Evolutionary conservation across 2,329 filamentous ascomycete species (phyloP), one percentile per base, ranked within the genome.

Genomic region (Aspergillus sp.): DNA sequence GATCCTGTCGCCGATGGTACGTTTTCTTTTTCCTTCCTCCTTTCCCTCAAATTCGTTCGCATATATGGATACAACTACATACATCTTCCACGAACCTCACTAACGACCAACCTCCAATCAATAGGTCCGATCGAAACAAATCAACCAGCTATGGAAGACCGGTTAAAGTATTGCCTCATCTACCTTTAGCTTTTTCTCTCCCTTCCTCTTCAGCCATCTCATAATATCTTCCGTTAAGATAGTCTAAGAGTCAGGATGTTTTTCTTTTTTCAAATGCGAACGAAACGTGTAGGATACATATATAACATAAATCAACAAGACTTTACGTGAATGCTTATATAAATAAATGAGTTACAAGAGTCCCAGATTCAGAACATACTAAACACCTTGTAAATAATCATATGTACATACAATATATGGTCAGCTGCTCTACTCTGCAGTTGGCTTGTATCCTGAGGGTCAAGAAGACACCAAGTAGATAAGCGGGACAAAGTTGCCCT

Each of bases 1-100:
- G 64, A 85, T 91, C 57, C 80, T 98, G 70, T 88, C 88, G 55
- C 95, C 95, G 29, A 87, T 98, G 85, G 95, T 96, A 82, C 81
- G 90, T 46, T 12, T 12, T 16, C 31, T 22, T 42, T n/a, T 20
- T 12, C 45, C 58, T 45, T 18, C 39, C 56, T 31, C 49, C 7
- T 29, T 29, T 6, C 26, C 26, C 16, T 18, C 49, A 9, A 53
- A 4, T 11, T 9, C 24, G 6, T 32, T 32, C 16, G 5, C 9
- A n/a, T 24, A 9, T 31, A 26, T 24, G 16, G 26, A n/a, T 29
- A 2, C 10, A 10, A 6, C 9, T 9, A 3, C 6, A 2, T 32
- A 32, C 2, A 9, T 31, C 3, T 31, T 32, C 11, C 14, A 11
- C 7, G 22, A 18, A 26, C 18, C 20, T 6, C 18, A 20, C 26